These are phyloP conservation scores for Escovopsis sp. DNA, from an alignment of 2,329 filamentous ascomycete genomes.

Conservation along the genomic window DNA sequence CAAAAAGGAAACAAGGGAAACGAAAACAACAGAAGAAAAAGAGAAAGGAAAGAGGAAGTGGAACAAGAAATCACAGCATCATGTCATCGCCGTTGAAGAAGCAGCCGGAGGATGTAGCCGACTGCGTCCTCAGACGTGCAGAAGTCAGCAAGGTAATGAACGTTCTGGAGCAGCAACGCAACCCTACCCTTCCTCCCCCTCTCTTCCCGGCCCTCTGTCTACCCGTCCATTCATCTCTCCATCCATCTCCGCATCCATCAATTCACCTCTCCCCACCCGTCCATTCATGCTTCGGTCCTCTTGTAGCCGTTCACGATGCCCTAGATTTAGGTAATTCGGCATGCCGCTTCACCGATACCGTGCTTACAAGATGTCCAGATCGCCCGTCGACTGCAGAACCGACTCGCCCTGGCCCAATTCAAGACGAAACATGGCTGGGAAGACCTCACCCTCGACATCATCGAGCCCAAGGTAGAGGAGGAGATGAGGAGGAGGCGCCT, in stretches of 20 bases:
- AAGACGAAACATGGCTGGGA: constrained; percentile 95
- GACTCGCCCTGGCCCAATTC: constrained; percentile 88
- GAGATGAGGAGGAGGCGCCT: constrained; percentile 61
- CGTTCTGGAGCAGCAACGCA: constrained; percentile 6
- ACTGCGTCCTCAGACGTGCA: constrained; percentile 56
- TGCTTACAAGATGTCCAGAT: constrained; percentile 43
- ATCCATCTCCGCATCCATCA: background rate
- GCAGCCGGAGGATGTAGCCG: constrained; percentile 49
- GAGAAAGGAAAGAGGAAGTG: no score
- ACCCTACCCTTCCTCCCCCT: background rate
- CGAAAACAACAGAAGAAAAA: background rate
- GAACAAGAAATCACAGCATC: background rate
- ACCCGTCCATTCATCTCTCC: background rate
- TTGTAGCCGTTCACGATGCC: background rate
- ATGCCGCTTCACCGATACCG: no score
- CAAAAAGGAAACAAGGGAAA: background rate
- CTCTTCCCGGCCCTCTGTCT: background rate
- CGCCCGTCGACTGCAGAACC: constrained; percentile 81
- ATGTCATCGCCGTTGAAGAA: constrained; percentile 50
- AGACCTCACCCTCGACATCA: constrained; percentile 69
- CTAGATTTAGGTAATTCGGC: no score
- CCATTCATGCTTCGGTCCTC: background rate
- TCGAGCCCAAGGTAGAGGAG: constrained; percentile 73
- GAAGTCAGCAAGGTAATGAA: constrained; percentile 58
- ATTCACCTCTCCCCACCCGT: background rate